These are phyloP conservation scores for Wallacemonas collosoma DNA, from an alignment of 208 protist species.

Conservation along the genomic window DNA sequence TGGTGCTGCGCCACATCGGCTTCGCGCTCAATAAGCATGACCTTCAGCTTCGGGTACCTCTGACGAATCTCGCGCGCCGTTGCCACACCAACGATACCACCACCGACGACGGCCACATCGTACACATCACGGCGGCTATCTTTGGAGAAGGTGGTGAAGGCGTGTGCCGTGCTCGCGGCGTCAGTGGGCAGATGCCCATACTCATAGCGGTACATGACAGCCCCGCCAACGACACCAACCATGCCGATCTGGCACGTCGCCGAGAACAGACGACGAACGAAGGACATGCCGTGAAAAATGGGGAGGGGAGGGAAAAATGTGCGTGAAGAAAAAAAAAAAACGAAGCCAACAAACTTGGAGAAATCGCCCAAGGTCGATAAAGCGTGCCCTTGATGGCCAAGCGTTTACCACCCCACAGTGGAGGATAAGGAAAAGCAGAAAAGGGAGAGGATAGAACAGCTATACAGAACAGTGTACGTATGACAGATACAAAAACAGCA, in stretches of 20 bases:
- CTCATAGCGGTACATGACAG: conserved; percentile 53
- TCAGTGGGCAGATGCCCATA: conserved; percentile 48
- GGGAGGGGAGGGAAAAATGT: background rate
- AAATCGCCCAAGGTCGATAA: too few relatives aligned
- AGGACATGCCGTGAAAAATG: conserved; percentile 3
- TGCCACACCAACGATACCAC: conserved; percentile 86
- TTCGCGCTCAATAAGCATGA: conserved; percentile 89
- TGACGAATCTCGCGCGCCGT: conserved; percentile 70
- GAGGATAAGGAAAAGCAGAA: too few relatives aligned
- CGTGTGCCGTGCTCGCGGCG: conserved; percentile 29
- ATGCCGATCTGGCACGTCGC: conserved; percentile 44
- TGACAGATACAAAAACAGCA: too few relatives aligned
- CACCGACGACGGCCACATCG: conserved; percentile 90
- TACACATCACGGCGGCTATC: conserved; percentile 59
- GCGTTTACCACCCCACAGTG: too few relatives aligned
- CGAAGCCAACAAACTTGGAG: too few relatives aligned
- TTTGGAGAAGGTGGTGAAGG: conserved; percentile 53
- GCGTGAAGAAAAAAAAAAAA: background rate
- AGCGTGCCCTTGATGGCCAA: too few relatives aligned
- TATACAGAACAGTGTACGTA: too few relatives aligned
- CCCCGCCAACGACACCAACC: conserved; percentile 38
- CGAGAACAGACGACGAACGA: conserved; percentile 18
- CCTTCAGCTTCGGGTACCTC: conserved; percentile 68
- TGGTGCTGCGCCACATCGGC: conserved; percentile 89
- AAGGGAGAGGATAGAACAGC: too few relatives aligned